Conservation (phyloP, 345 rosid genomes). For the Camelina hispida region DNA sequence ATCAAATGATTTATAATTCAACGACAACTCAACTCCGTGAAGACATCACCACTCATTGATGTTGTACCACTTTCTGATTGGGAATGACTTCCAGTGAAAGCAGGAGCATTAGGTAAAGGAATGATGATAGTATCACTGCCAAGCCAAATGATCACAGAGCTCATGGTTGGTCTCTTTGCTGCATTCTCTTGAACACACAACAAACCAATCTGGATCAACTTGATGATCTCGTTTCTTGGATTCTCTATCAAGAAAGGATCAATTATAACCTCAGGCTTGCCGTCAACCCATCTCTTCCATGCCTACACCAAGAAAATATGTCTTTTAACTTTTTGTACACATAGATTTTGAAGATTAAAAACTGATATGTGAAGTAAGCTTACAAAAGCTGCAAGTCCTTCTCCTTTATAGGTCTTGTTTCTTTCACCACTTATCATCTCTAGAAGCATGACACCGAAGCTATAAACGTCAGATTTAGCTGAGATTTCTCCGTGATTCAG, state of each 20-base stretch:
- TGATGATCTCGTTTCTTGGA: slow-evolving; percentile 14
- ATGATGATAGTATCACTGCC: slow-evolving; percentile 42
- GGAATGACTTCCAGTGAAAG: slow-evolving; percentile 34
- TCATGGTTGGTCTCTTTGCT: slow-evolving; percentile 53
- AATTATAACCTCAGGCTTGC: slow-evolving; percentile 43
- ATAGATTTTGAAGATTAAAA: not conserved
- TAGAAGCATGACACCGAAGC: slow-evolving; percentile 54
- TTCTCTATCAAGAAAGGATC: slow-evolving; percentile 43
- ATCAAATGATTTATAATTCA: slow-evolving; percentile 5
- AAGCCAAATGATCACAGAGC: slow-evolving; percentile 50
- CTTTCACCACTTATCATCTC: slow-evolving; percentile 34
- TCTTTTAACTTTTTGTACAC: not conserved
- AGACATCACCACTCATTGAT: slow-evolving; percentile 40
- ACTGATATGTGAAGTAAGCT: slow-evolving; percentile 9
- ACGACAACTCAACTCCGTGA: slow-evolving; percentile 48
- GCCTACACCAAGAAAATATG: slow-evolving; percentile 39
- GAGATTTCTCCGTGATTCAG: slow-evolving; percentile 49
- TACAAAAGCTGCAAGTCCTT: slow-evolving; percentile 40
- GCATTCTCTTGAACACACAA: slow-evolving; percentile 56
- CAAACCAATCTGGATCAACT: slow-evolving; percentile 49
- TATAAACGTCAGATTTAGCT: slow-evolving; percentile 51
- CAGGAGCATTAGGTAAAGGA: slow-evolving; percentile 48
- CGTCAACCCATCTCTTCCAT: slow-evolving; percentile 59
- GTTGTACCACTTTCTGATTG: slow-evolving; percentile 25
- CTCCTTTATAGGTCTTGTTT: slow-evolving; percentile 29